Evolutionary conservation across 2,329 filamentous ascomycete species (phyloP).

Genomic region (Pseudocercospora fuligena): DNA sequence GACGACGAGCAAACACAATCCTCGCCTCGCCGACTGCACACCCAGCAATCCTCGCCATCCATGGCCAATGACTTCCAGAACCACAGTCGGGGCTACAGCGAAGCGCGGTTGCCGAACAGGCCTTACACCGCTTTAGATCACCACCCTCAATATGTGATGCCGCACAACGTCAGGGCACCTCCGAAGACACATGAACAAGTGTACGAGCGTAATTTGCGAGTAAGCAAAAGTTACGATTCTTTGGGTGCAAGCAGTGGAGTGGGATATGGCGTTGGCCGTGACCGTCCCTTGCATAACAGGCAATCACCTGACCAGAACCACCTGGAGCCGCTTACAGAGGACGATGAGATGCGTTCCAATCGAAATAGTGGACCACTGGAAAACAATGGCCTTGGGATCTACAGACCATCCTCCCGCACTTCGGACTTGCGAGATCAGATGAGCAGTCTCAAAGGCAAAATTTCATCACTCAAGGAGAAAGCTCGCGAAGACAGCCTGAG

Average conservation of each 20-base stretch:
- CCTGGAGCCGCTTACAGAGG: constrained; percentile 50
- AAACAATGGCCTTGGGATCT: constrained; percentile 50
- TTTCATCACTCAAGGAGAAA: constrained; percentile 77
- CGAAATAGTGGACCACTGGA: constrained; percentile 24
- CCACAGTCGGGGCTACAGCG: constrained; percentile 67
- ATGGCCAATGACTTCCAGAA: constrained; percentile 42
- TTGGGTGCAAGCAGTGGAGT: constrained; percentile 23
- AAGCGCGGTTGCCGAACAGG: constrained; percentile 56
- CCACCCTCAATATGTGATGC: constrained; percentile 18
- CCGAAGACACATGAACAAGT: constrained; percentile 18
- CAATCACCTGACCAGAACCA: constrained; percentile 45
- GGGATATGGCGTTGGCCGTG: constrained; percentile 19
- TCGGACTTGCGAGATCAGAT: constrained; percentile 81
- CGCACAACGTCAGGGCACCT: constrained; percentile 11
- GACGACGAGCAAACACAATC: constrained; percentile 26
- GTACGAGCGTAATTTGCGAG: constrained; percentile 14
- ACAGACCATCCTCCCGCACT: constrained; percentile 72
- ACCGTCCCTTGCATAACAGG: constrained; percentile 39
- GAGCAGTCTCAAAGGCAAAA: constrained; percentile 81
- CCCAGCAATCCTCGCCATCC: constrained; percentile 38
- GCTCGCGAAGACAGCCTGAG: constrained; percentile 79
- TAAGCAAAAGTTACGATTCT: constrained; percentile 37
- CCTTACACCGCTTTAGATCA: constrained; percentile 35
- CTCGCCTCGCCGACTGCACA: constrained; percentile 30
- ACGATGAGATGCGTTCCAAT: constrained; percentile 36